Conservation (phyloP, 805 yeast genomes). For the Saccharomycopsis fodiens region DNA sequence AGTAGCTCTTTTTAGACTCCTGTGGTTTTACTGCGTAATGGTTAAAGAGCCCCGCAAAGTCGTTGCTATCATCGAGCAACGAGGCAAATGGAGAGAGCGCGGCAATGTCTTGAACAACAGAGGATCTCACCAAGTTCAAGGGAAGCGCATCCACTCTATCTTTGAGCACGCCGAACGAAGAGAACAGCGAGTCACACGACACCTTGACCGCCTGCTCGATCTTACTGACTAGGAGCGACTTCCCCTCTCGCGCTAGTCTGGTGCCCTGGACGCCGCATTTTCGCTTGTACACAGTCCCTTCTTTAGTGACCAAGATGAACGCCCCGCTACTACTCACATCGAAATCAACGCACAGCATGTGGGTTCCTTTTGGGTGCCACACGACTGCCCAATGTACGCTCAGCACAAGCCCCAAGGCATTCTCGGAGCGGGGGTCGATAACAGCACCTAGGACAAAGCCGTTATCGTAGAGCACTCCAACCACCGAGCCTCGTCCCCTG, state of each 20-base stretch:
- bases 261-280: slow-evolving; percentile 22
- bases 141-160: slow-evolving; percentile 58
- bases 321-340: slow-evolving; percentile 66
- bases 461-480: slow-evolving; percentile 46
- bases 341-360: slow-evolving; percentile 55
- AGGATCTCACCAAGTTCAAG: slow-evolving; percentile 39
- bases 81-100: slow-evolving; percentile 39
- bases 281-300: slow-evolving; percentile 56
- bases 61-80: too few species aligned
- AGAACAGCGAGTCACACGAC: slow-evolving; percentile 54
- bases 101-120: slow-evolving; percentile 45
- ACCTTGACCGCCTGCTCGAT: slow-evolving; percentile 58
- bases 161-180: slow-evolving; percentile 59
- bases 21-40: too few species aligned
- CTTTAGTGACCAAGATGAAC: slow-evolving; percentile 54
- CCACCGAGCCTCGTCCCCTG: slow-evolving; percentile 33
- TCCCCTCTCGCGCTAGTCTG: slow-evolving; percentile 34
- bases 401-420: slow-evolving; percentile 33
- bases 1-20: too few species aligned
- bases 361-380: slow-evolving; percentile 60
- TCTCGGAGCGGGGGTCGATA: slow-evolving; percentile 23
- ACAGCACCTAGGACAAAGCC: slow-evolving; percentile 48
- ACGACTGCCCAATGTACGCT: slow-evolving; percentile 37
- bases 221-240: slow-evolving; percentile 46
- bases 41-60: too few species aligned